Percentiles rank a stretch among this genome's conserved stretches.
These are phyloP conservation scores for Heritiera fomes DNA, from an alignment of 345 rosid genomes.

Conservation along the genomic window DNA sequence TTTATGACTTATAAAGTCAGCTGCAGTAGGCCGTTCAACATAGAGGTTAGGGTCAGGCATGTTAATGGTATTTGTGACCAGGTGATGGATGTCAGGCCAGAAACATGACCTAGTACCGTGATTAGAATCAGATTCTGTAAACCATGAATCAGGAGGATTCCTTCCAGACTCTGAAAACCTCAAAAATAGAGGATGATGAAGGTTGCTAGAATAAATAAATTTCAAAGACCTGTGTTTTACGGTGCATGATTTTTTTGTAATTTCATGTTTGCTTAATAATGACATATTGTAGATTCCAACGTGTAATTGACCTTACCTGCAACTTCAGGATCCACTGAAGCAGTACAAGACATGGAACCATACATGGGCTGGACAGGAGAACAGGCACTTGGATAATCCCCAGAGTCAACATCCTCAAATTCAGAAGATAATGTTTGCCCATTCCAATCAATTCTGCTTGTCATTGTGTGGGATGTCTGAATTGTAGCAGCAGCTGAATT, in stretches of 20 bases:
- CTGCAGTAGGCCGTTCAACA: constrained; percentile 31
- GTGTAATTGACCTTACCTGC: constrained; percentile 34
- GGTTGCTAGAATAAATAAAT: background rate
- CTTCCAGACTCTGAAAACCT: constrained; percentile 36
- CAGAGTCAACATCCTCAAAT: constrained; percentile 43
- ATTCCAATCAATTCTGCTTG: constrained; percentile 36
- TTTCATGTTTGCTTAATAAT: background rate
- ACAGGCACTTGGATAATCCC: constrained; percentile 24
- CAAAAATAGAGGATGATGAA: constrained; percentile 21
- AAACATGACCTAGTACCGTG: constrained; percentile 29
- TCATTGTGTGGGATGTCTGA: constrained; percentile 38
- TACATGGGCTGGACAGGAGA: constrained; percentile 25
- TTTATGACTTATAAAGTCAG: constrained; percentile 34
- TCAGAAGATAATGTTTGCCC: constrained; percentile 44
- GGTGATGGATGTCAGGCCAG: constrained; percentile 33
- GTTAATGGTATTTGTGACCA: constrained; percentile 23
- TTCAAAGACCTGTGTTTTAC: background rate
- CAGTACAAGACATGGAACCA: constrained; percentile 23
- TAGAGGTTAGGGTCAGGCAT: constrained; percentile 31
- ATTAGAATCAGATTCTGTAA: constrained; percentile 34
- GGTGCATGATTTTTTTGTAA: background rate
- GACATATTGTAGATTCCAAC: background rate
- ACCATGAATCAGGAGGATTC: constrained; percentile 30
- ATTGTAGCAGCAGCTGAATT: constrained; percentile 33
- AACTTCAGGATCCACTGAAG: constrained; percentile 32